phyloP scores from a whole-genome alignment of 345 rosid genomes.

The Odontarrhena argentea region DNA sequence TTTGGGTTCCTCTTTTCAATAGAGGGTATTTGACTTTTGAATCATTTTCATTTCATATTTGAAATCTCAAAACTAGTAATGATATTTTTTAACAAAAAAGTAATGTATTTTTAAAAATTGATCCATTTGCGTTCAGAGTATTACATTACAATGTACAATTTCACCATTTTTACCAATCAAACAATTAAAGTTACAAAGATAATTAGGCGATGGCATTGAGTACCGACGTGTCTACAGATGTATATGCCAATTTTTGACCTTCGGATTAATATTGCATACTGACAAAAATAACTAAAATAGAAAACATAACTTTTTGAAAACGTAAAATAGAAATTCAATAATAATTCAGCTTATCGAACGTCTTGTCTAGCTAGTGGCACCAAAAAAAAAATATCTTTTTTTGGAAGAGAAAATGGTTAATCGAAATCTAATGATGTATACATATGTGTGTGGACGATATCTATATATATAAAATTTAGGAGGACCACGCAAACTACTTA shows the following conservation, averaged over 20 bases:
- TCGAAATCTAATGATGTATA: constrained; percentile 21
- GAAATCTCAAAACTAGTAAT: too few species aligned
- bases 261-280: neutral
- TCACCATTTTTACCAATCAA: neutral
- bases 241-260: constrained; percentile 11
- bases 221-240: constrained; percentile 19
- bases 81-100: too few species aligned
- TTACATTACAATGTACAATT: neutral
- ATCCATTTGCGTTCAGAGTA: neutral
- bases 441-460: neutral
- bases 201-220: neutral
- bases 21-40: too few species aligned
- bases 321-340: constrained; percentile 30
- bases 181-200: neutral
- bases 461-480: neutral
- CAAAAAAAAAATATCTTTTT: constrained; percentile 14
- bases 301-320: neutral
- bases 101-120: too few species aligned
- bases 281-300: neutral
- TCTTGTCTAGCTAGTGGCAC: constrained; percentile 37
- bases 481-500: constrained; percentile 27
- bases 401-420: constrained; percentile 21
- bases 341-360: constrained; percentile 30
- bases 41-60: too few species aligned
- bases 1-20: too few species aligned